These are phyloP conservation scores for Naganishia sp. DNA, from an alignment of 1,284 basidiomycete genomes.

Conservation along the genomic window DNA sequence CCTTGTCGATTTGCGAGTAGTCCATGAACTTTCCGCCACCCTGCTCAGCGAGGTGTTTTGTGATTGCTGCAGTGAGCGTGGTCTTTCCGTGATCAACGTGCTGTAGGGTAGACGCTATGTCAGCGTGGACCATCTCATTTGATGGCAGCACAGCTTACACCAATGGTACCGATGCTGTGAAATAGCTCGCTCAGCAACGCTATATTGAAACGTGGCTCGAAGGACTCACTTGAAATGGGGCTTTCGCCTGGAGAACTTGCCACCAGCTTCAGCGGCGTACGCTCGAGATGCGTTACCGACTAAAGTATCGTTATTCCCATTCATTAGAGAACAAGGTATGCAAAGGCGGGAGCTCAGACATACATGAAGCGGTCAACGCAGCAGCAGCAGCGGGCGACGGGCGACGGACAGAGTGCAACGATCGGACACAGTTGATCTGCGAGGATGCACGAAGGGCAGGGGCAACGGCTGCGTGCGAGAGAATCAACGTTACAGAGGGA, in stretches of 20 bases:
- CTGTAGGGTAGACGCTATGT: slow-evolving; percentile 32
- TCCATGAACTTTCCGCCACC: slow-evolving; percentile 90
- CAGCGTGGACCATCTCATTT: neutral
- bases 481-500: neutral
- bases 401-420: slow-evolving; percentile 25
- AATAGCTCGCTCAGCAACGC: neutral
- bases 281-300: slow-evolving; percentile 40
- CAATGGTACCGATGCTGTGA: slow-evolving; percentile 81
- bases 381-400: slow-evolving; percentile 22
- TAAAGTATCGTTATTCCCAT: neutral
- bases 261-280: slow-evolving; percentile 63
- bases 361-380: slow-evolving; percentile 17
- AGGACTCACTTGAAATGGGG: slow-evolving; percentile 79
- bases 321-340: neutral
- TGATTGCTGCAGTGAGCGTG: slow-evolving; percentile 97
- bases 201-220: neutral
- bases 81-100: slow-evolving; percentile 96
- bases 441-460: slow-evolving; percentile 26
- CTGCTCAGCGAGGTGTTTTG: slow-evolving; percentile 85
- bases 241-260: slow-evolving; percentile 78
- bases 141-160: slow-evolving; percentile 45
- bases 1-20: slow-evolving; percentile 98
- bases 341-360: neutral
- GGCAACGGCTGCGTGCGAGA: slow-evolving; percentile 3
- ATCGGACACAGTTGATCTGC: slow-evolving; percentile 10